phyloP scores from a whole-genome alignment of 2,329 filamentous ascomycete species.

The Cladosporium austrohemisphaericum region DNA sequence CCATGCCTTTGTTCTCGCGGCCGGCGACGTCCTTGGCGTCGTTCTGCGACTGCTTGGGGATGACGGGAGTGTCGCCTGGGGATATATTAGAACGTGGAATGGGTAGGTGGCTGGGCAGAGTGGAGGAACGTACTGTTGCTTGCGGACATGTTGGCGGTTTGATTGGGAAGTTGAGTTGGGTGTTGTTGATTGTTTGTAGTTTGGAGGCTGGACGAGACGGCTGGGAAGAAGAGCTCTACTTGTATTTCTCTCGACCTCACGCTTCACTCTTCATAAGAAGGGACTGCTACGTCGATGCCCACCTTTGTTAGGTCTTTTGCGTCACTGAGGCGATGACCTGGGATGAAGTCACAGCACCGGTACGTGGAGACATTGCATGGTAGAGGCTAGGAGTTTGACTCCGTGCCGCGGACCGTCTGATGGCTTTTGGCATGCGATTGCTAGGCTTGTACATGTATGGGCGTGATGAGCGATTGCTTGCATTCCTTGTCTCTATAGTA shows the following conservation, averaged over 20 bases:
- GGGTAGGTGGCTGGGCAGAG: not conserved
- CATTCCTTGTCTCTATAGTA: too few species aligned
- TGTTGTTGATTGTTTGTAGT: not conserved
- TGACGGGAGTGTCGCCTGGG: not conserved
- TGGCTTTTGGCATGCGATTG: not conserved
- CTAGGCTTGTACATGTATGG: too few species aligned
- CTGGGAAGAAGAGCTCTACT: not conserved
- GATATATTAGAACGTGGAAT: too few species aligned
- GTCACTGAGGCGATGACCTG: conserved; percentile 2
- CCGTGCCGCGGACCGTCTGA: not conserved
- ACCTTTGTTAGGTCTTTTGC: not conserved
- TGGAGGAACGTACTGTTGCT: not conserved
- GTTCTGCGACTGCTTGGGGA: not conserved
- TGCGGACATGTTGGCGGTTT: not conserved
- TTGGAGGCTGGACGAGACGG: not conserved
- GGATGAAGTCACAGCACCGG: conserved; percentile 7
- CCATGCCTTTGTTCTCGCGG: conserved; percentile 14
- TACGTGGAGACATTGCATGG: not conserved
- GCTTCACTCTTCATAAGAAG: too few species aligned
- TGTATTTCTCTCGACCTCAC: too few species aligned
- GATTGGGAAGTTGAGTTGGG: not conserved
- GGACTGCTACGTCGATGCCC: not conserved
- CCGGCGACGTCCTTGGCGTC: conserved; percentile 14
- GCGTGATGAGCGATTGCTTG: too few species aligned
- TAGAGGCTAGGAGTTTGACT: not conserved